phyloP scores from a whole-genome alignment of 352 stramenopile species.

The Phytophthora melonis region DNA sequence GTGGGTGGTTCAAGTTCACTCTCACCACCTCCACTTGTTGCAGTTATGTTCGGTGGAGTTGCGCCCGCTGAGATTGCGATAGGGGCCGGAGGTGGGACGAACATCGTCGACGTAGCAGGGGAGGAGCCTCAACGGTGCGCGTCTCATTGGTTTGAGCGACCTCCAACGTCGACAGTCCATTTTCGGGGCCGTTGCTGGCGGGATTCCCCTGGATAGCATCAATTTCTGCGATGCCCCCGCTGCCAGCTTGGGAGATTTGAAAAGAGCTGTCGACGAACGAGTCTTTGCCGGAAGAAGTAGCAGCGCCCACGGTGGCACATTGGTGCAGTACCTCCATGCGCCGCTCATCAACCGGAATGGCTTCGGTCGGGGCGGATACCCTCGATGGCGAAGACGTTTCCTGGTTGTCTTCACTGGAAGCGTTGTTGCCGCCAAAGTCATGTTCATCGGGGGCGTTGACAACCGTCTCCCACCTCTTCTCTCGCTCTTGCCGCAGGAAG shows the following conservation, averaged over 20 bases:
- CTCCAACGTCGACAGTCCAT: too few species aligned
- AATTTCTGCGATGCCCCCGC: conserved; percentile 17
- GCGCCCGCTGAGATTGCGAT: not conserved
- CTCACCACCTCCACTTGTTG: not conserved
- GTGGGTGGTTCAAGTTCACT: conserved; percentile 2
- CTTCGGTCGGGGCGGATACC: not conserved
- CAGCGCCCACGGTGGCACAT: conserved; percentile 71
- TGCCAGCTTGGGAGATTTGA: conserved; percentile 32
- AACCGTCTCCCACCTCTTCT: conserved; percentile 71
- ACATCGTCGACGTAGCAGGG: conserved; percentile 1
- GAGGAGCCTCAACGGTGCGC: not conserved
- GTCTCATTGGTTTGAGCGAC: not conserved
- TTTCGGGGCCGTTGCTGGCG: not conserved
- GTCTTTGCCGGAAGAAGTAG: conserved; percentile 41
- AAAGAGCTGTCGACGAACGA: conserved; percentile 64
- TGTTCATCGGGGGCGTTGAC: conserved; percentile 50
- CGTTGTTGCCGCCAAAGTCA: conserved; percentile 5
- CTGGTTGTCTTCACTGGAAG: conserved; percentile 37
- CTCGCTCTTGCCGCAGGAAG: conserved; percentile 66
- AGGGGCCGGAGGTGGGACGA: conserved; percentile 20
- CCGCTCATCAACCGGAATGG: conserved; percentile 60
- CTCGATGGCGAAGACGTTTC: not conserved
- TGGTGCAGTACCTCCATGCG: conserved; percentile 75
- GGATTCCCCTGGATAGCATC: not conserved
- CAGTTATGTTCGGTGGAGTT: not conserved